Evolutionary conservation across 345 rosid genomes (phyloP), one percentile per base, ranked within the genome.

Genomic region (Pugionium dolabratum): DNA sequence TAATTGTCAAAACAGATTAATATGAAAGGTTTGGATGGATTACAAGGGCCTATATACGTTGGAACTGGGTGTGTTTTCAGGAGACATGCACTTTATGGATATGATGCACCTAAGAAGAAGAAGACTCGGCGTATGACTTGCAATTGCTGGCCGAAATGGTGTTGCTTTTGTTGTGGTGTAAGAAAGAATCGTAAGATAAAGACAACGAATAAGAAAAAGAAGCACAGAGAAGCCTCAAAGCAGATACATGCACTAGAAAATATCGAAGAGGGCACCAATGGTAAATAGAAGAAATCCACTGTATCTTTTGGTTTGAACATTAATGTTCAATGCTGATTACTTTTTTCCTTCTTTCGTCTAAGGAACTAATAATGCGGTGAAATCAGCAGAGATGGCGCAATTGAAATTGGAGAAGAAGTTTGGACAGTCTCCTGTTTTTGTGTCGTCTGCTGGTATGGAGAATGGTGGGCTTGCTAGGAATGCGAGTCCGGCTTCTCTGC

Each of bases 31-130:
- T 72, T 91, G 55, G 97, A 91, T 71, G 97, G 97, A 35, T 56
- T 91, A 33, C 98, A 91, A 79, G 98, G 98, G 18, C 98, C 98
- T 5, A 89, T 89, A 61, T 91, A 91, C 32, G 98, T 91, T 1
- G 98, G 96, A 61, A 91, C 98, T 1, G 98, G 98, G 5, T 91
- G 96, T 46, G 96, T 91, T 45, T 91, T 91, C 79, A 81, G 98
- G 71, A 80, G 98, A 81, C 90, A 79, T 43, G 95, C 98, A 46
- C 84, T 89, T 42, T 89, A 89, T 30, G 98, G 96, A 34, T 87
- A 66, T 28, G 96, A 91, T 78, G 96, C 95, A 54, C 98, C 96
- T 0, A 32, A 58, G 26, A 76, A 85, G 80, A 91, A 91, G 80
- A 91, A 91, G 72, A 69, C 82, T 36, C 90, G 82, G 0, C 77